Percentiles rank a stretch among this genome's conserved stretches.
phyloP scores from a whole-genome alignment of 805 yeast species.

The Saccharomycopsis microspora region DNA sequence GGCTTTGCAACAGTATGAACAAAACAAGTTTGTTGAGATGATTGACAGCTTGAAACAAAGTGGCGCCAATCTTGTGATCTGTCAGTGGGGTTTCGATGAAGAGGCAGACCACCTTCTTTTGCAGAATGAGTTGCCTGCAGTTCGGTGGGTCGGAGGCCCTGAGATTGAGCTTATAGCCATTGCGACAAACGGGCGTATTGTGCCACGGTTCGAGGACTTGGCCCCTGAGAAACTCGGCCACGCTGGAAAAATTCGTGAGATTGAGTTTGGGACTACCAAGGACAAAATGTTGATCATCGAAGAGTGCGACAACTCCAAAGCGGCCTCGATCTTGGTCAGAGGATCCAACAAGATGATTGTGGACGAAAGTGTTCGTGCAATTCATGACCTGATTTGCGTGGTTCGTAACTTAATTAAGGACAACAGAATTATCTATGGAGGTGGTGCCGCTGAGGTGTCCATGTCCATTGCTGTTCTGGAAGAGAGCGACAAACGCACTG shows the following conservation, averaged over 20 bases:
- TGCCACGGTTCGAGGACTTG: slow-evolving; percentile 93
- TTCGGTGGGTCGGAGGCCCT: slow-evolving; percentile 94
- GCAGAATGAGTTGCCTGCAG: slow-evolving; percentile 85
- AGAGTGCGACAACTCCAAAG: slow-evolving; percentile 87
- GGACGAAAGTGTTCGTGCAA: slow-evolving; percentile 92
- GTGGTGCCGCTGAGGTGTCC: slow-evolving; percentile 96
- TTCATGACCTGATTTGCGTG: slow-evolving; percentile 94
- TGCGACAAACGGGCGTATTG: slow-evolving; percentile 95
- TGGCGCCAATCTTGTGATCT: slow-evolving; percentile 90
- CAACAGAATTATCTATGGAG: slow-evolving; percentile 95
- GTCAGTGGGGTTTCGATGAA: slow-evolving; percentile 92
- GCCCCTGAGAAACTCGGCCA: slow-evolving; percentile 70
- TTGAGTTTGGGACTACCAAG: slow-evolving; percentile 90
- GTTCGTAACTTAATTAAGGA: slow-evolving; percentile 92
- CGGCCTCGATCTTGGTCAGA: slow-evolving; percentile 89
- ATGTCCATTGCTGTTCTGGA: slow-evolving; percentile 85
- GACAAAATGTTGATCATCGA: slow-evolving; percentile 95
- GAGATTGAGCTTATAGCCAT: slow-evolving; percentile 93
- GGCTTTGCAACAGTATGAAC: slow-evolving; percentile 85
- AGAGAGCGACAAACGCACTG: slow-evolving; percentile 86
- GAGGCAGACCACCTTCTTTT: slow-evolving; percentile 72
- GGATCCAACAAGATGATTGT: slow-evolving; percentile 98
- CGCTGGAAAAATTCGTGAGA: slow-evolving; percentile 77
- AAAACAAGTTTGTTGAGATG: slow-evolving; percentile 84
- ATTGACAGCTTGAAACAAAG: slow-evolving; percentile 72